Evolutionary conservation across 805 yeast genomes (phyloP), one percentile per base, ranked within the genome.

Genomic region (Brettanomyces nanus): DNA sequence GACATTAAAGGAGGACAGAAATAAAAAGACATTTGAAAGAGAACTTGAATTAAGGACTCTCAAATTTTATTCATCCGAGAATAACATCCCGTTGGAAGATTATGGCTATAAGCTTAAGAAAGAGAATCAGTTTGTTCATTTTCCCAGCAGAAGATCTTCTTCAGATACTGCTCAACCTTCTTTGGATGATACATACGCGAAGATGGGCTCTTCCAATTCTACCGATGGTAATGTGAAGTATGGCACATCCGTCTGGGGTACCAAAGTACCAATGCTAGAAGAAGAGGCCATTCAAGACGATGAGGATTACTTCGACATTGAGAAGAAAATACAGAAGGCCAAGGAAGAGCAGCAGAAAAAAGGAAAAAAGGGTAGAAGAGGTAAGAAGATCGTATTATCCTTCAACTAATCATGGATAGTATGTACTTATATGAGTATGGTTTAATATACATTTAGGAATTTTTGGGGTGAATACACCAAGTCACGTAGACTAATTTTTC

Each of bases 171-270:
- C n/a, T 26, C 30, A 32, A 18, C 47, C 54, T 4, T 41, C 48
- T 9, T 25, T 45, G 22, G 40, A 36, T 2, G n/a, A 22, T 18
- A 43, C 41, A 26, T 33, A 39, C 19, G n/a, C 30, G 7, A 28
- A 10, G 15, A 15, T 10, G 9, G 17, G 17, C n/a, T 19, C 17
- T 30, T 20, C 14, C 20, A 18, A 23, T 23, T 7, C 7, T 11
- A 47, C 25, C 6, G 27, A 29, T 27, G 36, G 45, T 14, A 34
- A 35, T 4, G 35, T 36, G 38, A 37, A 41, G 14, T 52, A 48
- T 25, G 52, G 47, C 14, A 51, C 75, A 1, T 79, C 92, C 0
- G 76, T 84, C 3, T 84, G 94, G 94, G 94, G 94, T 0, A 83
- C 92, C 1, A 65, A 60, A 37, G 72, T 76, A 2, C 71, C 69